phyloP scores from a whole-genome alignment of 2,329 filamentous ascomycete species.

The Aureobasidium sp. region DNA sequence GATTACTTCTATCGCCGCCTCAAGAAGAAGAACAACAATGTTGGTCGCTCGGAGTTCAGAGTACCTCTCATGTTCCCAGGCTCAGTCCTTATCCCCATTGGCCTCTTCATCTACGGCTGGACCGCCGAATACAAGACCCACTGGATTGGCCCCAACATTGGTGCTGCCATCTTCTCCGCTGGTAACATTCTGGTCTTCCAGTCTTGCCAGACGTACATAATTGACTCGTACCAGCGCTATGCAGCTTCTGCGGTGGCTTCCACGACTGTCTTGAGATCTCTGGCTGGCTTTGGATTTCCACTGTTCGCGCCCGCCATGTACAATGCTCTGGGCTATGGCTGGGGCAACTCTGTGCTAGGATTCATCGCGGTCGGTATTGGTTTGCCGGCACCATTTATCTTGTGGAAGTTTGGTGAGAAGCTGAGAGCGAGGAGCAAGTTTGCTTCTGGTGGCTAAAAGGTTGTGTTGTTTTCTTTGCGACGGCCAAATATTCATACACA shows the following conservation, averaged over 20 bases:
- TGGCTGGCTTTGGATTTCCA: slow-evolving; percentile 54
- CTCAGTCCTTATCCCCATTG: slow-evolving; percentile 46
- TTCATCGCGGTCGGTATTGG: slow-evolving; percentile 49
- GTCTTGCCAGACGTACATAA: slow-evolving; percentile 55
- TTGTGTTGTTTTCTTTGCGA: too few species aligned
- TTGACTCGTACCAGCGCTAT: slow-evolving; percentile 47
- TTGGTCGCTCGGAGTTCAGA: slow-evolving; percentile 37
- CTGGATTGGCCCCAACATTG: slow-evolving; percentile 57
- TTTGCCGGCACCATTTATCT: slow-evolving; percentile 41
- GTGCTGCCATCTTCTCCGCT: slow-evolving; percentile 47
- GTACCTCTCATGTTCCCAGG: slow-evolving; percentile 51
- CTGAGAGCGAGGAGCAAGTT: slow-evolving; percentile 22
- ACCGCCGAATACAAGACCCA: slow-evolving; percentile 45
- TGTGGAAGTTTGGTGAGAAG: slow-evolving; percentile 37
- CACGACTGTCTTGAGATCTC: slow-evolving; percentile 48
- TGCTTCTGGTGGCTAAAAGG: slow-evolving; percentile 1
- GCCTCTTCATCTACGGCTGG: slow-evolving; percentile 55
- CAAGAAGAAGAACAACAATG: slow-evolving; percentile 30
- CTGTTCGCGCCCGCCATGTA: slow-evolving; percentile 52
- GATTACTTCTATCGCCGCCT: slow-evolving; percentile 32
- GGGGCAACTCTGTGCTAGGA: slow-evolving; percentile 50
- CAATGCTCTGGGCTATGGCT: slow-evolving; percentile 39
- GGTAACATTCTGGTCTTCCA: slow-evolving; percentile 53
- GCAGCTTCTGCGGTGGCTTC: slow-evolving; percentile 48
- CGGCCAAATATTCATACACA: not conserved